Base-by-base conservation (phyloP, 176 grass and related monocot species). In the Puya raimondii region DNA sequence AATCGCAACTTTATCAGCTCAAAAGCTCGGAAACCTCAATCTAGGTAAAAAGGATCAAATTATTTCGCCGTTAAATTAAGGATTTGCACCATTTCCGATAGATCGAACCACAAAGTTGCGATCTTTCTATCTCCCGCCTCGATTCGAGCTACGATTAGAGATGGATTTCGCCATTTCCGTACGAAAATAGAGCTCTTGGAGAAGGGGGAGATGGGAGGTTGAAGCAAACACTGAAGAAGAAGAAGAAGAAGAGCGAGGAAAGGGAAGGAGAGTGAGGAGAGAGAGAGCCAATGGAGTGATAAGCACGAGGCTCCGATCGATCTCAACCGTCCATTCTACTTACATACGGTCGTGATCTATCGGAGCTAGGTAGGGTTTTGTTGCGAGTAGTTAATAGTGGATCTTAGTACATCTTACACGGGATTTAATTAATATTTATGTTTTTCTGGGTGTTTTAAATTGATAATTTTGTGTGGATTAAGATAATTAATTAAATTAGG, bases 121-220 rank as follows among this genome's bases (percentile, higher is more conserved):
- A 76, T 72, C 69, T 53, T 57, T 8, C 29, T 27, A 68, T n/a
- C 50, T 68, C 11, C 64, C 10, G 64, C 47, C 66, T 74, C 74
- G 81, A 78, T 70, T 72, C 73, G 81, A 70, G 14, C 23, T 29
- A 33, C 77, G 82, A 92, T 92, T 82, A 70, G 85, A 69, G 64
- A 70, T 79, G 76, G 85, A 88, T 86, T 88, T 53, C 80, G 76
- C 85, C 85, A 92, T 92, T 88, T 63, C 47, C 68, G 48, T 27
- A 52, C 26, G 21, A 49, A 14, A 51, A 70, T 64, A 21, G 68
- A 79, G 71, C 71, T 70, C 77, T 53, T 72, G 11, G 48, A 42
- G 20, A 51, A 48, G 64, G 12, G 58, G 66, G n/a, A 50, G 50
- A 49, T 27, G 50, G 70, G 23, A 51, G 67, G 70, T 21, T 20